phyloP scores from a whole-genome alignment of 1,139 yeast genomes.

The Blastobotrys raffinosifermentans region DNA sequence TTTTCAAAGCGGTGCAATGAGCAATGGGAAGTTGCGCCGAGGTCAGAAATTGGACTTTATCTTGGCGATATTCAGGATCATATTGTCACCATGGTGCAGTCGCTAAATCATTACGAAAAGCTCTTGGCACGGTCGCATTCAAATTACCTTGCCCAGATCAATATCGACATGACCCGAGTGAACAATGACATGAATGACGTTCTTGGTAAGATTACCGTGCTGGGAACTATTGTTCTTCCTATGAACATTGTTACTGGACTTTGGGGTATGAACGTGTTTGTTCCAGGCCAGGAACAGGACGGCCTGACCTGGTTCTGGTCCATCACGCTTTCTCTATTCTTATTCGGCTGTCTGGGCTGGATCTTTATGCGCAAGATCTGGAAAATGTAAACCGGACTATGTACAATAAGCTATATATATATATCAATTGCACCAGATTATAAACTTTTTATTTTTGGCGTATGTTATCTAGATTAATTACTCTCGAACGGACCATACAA shows the following conservation, averaged over 20 bases:
- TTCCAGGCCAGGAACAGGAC: conserved; percentile 65
- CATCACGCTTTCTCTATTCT: conserved; percentile 26
- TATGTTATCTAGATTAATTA: conserved; percentile 5
- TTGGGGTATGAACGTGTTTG: conserved; percentile 92
- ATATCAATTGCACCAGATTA: no score
- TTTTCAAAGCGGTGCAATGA: conserved; percentile 88
- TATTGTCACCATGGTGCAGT: conserved; percentile 92
- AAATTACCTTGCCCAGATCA: conserved; percentile 87
- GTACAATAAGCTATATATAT: no score
- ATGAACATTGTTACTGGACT: conserved; percentile 85
- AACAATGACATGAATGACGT: conserved; percentile 80
- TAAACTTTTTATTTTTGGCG: background rate
- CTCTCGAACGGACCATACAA: conserved; percentile 51
- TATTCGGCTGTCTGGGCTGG: conserved; percentile 33
- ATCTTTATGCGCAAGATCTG: conserved; percentile 27
- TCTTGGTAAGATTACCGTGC: conserved; percentile 79
- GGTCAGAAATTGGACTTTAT: conserved; percentile 80
- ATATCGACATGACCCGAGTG: conserved; percentile 83
- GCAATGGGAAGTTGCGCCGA: conserved; percentile 68
- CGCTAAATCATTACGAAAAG: conserved; percentile 82
- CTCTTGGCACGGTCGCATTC: conserved; percentile 88
- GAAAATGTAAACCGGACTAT: conserved; percentile 18
- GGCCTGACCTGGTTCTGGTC: conserved; percentile 76
- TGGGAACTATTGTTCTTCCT: conserved; percentile 89
- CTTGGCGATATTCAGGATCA: conserved; percentile 91